Percentiles rank a stretch among this genome's conserved stretches.
Evolutionary conservation across 2,329 filamentous ascomycete genomes (phyloP).

Genomic region (Sclerotinia trifoliorum): DNA sequence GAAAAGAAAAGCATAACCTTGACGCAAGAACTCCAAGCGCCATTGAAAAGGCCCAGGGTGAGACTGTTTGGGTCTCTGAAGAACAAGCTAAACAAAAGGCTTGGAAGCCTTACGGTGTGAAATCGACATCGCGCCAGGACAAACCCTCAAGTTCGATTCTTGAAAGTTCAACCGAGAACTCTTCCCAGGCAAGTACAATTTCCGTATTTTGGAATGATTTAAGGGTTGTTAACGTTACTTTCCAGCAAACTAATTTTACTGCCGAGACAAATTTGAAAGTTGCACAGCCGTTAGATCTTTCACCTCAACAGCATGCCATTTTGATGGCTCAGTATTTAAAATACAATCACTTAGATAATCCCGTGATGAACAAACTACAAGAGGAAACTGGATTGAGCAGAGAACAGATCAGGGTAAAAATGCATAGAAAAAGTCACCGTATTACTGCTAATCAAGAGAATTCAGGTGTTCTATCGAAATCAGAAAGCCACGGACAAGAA

Average conservation of each 20-base stretch:
- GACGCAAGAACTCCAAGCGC: background rate
- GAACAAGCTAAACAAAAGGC: background rate
- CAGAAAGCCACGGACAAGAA: slow-evolving; percentile 7
- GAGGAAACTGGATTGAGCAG: background rate
- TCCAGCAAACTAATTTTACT: background rate
- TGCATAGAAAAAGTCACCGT: background rate
- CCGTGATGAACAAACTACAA: background rate
- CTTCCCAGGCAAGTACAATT: background rate
- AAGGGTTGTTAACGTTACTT: background rate
- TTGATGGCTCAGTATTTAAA: background rate
- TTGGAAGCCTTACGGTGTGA: too few relatives aligned
- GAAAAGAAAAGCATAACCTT: slow-evolving; percentile 3
- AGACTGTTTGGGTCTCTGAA: background rate
- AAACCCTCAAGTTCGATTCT: background rate
- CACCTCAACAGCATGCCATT: background rate
- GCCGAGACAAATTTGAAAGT: background rate
- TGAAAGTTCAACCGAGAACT: background rate
- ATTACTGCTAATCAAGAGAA: background rate
- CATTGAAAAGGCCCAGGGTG: background rate
- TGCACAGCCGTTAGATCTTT: background rate
- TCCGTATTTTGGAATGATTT: background rate
- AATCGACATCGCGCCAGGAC: too few relatives aligned
- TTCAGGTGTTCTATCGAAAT: background rate
- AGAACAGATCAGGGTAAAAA: slow-evolving; percentile 9
- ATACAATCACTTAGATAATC: slow-evolving; percentile 1